Conservation (phyloP, 345 rosid species). For the Abelmoschus esculentus region DNA sequence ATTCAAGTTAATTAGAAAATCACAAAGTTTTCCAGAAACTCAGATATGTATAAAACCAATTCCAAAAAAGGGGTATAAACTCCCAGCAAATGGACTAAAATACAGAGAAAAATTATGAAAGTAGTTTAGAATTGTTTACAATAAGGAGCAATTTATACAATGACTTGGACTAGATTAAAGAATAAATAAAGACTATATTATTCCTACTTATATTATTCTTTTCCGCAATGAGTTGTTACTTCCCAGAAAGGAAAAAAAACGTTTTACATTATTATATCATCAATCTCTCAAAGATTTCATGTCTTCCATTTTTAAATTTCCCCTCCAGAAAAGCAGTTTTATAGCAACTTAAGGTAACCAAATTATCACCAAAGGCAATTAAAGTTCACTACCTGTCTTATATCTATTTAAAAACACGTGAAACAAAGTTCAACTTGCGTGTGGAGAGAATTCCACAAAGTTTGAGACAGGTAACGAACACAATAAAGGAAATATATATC, state of each 20-base stretch:
- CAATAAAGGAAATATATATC: constrained; percentile 4
- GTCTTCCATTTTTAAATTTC: background rate
- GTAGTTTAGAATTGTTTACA: background rate
- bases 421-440: background rate
- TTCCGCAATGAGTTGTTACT: background rate
- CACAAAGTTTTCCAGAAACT: background rate
- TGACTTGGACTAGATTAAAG: background rate
- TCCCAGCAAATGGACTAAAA: background rate
- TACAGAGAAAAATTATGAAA: background rate
- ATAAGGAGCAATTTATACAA: background rate
- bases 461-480: background rate
- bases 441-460: background rate
- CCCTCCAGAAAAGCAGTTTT: background rate
- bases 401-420: background rate
- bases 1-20: constrained; percentile 3
- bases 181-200: too few relatives aligned
- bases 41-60: constrained; percentile 1
- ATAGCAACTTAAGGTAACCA: background rate
- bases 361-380: background rate
- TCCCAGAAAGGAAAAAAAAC: background rate
- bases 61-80: background rate
- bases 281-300: background rate
- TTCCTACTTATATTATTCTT: background rate
- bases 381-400: background rate
- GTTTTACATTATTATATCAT: background rate